Evolutionary conservation across 2,329 filamentous ascomycete genomes (phyloP).

Genomic region (Colletotrichum eremochloae): DNA sequence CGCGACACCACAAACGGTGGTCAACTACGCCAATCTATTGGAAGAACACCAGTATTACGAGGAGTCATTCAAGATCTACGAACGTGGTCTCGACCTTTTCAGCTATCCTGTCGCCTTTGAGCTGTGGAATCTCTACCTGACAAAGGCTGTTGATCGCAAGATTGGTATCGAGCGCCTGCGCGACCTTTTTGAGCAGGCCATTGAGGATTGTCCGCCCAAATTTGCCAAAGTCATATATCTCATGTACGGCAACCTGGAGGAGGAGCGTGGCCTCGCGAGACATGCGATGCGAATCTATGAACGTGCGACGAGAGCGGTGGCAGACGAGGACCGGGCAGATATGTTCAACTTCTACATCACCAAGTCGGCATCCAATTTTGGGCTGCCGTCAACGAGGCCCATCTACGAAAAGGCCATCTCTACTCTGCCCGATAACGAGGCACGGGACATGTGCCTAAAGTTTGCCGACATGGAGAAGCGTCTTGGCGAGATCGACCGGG

Average conservation of each 20-base stretch:
- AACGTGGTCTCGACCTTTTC: slow-evolving; percentile 97
- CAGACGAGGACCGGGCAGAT: slow-evolving; percentile 92
- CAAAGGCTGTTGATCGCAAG: slow-evolving; percentile 95
- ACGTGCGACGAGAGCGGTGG: slow-evolving; percentile 92
- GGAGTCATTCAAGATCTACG: slow-evolving; percentile 97
- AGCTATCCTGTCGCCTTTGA: slow-evolving; percentile 98
- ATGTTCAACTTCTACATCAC: slow-evolving; percentile 99
- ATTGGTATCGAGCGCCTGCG: slow-evolving; percentile 94
- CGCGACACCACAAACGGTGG: slow-evolving; percentile 96
- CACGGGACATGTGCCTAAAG: slow-evolving; percentile 98
- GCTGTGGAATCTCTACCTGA: slow-evolving; percentile 97
- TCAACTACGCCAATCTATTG: slow-evolving; percentile 96
- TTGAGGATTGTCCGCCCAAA: slow-evolving; percentile 93
- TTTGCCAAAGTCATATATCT: slow-evolving; percentile 97
- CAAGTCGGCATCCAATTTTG: slow-evolving; percentile 98
- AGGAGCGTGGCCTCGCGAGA: slow-evolving; percentile 92
- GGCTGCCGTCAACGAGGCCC: slow-evolving; percentile 90
- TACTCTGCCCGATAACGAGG: slow-evolving; percentile 91
- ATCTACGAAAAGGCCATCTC: slow-evolving; percentile 98
- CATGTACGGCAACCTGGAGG: slow-evolving; percentile 98
- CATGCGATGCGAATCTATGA: slow-evolving; percentile 99
- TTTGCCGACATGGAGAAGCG: slow-evolving; percentile 97
- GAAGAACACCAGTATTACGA: slow-evolving; percentile 97
- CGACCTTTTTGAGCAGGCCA: slow-evolving; percentile 96
- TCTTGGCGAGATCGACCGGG: slow-evolving; percentile 93